These are phyloP conservation scores for Aspergillus nidulans DNA, from an alignment of 495 filamentous ascomycete species.

Conservation along the genomic window DNA sequence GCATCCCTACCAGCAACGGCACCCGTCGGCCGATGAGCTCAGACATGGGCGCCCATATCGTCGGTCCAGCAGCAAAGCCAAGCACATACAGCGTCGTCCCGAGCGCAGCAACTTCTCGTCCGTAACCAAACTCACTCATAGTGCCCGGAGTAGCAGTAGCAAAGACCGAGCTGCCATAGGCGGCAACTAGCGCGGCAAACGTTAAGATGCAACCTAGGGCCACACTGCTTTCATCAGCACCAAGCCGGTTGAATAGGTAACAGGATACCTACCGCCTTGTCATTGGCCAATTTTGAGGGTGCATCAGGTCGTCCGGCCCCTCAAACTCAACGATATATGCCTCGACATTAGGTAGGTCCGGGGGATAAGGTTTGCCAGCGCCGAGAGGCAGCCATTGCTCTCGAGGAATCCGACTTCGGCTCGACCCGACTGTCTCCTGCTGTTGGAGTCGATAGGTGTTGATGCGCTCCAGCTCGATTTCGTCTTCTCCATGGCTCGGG, in stretches of 20 bases:
- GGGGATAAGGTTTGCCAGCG: constrained; percentile 37
- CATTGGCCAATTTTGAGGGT: constrained; percentile 48
- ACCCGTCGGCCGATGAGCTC: constrained; percentile 63
- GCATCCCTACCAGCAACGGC: constrained; percentile 46
- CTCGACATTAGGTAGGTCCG: constrained; percentile 36
- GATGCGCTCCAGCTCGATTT: constrained; percentile 23
- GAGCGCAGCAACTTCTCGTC: constrained; percentile 43
- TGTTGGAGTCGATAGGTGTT: constrained; percentile 30
- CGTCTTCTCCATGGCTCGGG: constrained; percentile 2
- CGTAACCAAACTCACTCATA: constrained; percentile 41
- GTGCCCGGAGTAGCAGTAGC: constrained; percentile 39
- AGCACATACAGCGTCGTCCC: constrained; percentile 51
- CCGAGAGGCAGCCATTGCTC: constrained; percentile 31
- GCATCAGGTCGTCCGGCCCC: constrained; percentile 42
- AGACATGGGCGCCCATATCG: constrained; percentile 61
- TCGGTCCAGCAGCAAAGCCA: constrained; percentile 47
- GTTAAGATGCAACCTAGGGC: constrained; percentile 15
- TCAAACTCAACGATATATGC: constrained; percentile 55
- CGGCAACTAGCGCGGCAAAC: constrained; percentile 42
- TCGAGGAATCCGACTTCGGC: constrained; percentile 19
- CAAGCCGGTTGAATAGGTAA: constrained; percentile 13
- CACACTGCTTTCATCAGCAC: constrained; percentile 1
- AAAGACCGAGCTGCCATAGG: constrained; percentile 50
- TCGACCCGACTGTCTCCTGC: constrained; percentile 26
- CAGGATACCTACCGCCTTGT: constrained; percentile 17